Conservation (phyloP, 257 asterid genomes). For the Jaltomata sinuosa region DNA sequence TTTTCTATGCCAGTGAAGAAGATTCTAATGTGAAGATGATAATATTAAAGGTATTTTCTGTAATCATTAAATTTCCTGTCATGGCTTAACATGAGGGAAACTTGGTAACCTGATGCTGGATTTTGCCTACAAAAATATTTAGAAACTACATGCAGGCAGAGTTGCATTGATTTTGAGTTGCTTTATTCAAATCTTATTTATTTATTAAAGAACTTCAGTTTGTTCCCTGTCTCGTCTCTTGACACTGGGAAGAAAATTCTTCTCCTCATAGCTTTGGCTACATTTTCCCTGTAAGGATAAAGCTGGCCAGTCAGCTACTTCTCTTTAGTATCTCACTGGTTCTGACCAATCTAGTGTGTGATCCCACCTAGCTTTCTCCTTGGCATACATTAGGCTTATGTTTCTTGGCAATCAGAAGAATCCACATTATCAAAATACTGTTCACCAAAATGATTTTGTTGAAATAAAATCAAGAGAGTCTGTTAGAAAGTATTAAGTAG, state of each 20-base stretch:
- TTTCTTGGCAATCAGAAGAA: neutral
- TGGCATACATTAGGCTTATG: neutral
- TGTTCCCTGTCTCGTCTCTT: neutral
- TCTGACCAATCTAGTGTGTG: neutral
- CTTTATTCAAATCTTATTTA: neutral
- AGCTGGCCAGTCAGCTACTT: neutral
- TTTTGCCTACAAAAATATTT: neutral
- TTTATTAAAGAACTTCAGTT: neutral
- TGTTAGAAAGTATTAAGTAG: neutral
- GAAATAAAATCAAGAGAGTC: neutral
- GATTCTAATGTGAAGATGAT: constrained; percentile 59
- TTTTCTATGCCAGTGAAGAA: constrained; percentile 38
- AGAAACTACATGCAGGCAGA: neutral
- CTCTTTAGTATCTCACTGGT: neutral
- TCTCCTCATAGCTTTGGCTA: neutral
- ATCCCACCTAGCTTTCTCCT: neutral
- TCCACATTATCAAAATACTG: neutral
- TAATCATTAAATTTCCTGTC: neutral
- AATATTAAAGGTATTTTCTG: constrained; percentile 51
- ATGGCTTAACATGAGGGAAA: neutral
- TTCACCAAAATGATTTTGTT: neutral
- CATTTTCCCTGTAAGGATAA: neutral
- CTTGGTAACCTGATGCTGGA: neutral
- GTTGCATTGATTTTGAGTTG: neutral
- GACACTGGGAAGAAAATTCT: neutral